These are phyloP conservation scores for Teratosphaeriaceae sp. DNA, from an alignment of 2,329 filamentous ascomycete genomes.

Conservation along the genomic window DNA sequence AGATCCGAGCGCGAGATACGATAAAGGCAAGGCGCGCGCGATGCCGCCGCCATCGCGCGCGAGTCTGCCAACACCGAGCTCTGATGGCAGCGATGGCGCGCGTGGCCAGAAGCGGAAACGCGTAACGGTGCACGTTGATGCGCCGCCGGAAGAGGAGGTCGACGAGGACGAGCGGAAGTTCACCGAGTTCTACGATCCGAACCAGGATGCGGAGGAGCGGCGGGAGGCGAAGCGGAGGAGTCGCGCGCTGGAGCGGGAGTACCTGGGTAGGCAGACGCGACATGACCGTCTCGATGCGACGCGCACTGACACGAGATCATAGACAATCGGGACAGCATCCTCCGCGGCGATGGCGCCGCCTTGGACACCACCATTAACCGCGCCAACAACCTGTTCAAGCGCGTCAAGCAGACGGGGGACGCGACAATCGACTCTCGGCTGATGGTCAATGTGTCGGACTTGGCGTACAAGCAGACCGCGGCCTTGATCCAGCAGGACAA, in stretches of 20 bases:
- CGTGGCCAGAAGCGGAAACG: slow-evolving; percentile 23
- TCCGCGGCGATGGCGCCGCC: slow-evolving; percentile 57
- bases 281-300: too few relatives aligned
- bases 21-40: slow-evolving; percentile 38
- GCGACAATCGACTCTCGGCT: slow-evolving; percentile 86
- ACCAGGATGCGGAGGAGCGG: slow-evolving; percentile 70
- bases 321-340: slow-evolving; percentile 66
- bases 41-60: slow-evolving; percentile 26
- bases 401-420: slow-evolving; percentile 75
- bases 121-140: slow-evolving; percentile 2
- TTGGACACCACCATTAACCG: slow-evolving; percentile 19
- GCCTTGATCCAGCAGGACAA: slow-evolving; percentile 66
- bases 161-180: slow-evolving; percentile 21
- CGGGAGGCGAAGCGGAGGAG: slow-evolving; percentile 63
- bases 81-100: slow-evolving; percentile 22
- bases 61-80: slow-evolving; percentile 34
- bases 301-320: slow-evolving; percentile 23
- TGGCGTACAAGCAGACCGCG: slow-evolving; percentile 71
- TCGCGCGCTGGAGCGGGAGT: slow-evolving; percentile 57
- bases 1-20: slow-evolving; percentile 22
- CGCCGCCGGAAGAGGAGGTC: slow-evolving; percentile 9
- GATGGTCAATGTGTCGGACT: slow-evolving; percentile 71
- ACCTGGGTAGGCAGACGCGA: too few relatives aligned
- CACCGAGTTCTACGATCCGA: slow-evolving; percentile 63
- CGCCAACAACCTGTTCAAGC: slow-evolving; percentile 55